Base-by-base conservation (phyloP, 108 stramenopile genomes). In the Pelagomonas calceolata region DNA sequence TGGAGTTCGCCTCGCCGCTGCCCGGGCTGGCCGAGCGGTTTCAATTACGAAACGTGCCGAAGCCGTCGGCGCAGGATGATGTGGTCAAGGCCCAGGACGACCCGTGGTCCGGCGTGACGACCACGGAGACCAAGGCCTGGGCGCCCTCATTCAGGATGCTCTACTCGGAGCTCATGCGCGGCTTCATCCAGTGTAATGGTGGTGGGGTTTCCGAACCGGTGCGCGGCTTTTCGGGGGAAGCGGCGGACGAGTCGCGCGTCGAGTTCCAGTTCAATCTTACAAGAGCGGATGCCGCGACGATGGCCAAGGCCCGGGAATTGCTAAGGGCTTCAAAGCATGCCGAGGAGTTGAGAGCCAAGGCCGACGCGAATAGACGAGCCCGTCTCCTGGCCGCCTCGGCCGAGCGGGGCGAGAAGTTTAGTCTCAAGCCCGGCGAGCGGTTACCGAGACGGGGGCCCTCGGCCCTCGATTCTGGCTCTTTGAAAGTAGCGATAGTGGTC, bases 1-100 rank as follows among this genome's bases (percentile, higher is more conserved):
- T 72, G 14, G 64, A 36, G 66, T 21, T 65, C 26, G 64, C 46
- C 15, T 7, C 10, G 1, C 37, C 66, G 26, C 39, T 39, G 9
- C 4, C 45, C 16, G 71, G 71, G 3, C 10, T 60, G 26, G 71
- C 71, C 30, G 71, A 72, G 71, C 31, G 43, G 30, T 72, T 72
- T 21, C 71, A 31, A 30, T 21, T 69, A 36, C 30, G 32, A 39
- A 30, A 15, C 34, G 3, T 60, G 30, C 1, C 33, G 16, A 15
- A 14, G 44, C 16, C 51, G 45, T 30, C 32, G 36, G 51, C 32
- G 69, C 3, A 9, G 7, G 51, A 60, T 26, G 51, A 60, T 26
- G 14, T 16, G 7, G 3, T 9, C 51, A 26, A 26, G 21, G 21
- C 21, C 21, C 10, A 12, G 51, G 51, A 60, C 51, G 44, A 45